Base-by-base conservation (phyloP, 2,329 filamentous ascomycete genomes). In the Dactylellina parvicollis region DNA sequence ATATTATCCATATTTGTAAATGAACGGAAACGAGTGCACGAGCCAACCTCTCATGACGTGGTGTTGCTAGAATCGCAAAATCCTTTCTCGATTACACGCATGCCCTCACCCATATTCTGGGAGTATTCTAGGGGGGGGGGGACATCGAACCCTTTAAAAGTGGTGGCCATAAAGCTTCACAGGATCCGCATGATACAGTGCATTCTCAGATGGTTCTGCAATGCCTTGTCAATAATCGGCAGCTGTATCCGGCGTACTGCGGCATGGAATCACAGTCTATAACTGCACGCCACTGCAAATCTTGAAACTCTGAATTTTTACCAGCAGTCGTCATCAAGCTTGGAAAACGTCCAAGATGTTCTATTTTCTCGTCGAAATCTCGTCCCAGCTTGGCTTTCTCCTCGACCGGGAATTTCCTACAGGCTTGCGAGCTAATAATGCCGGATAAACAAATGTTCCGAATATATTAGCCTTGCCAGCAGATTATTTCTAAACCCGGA, bases 361-460 rank as follows among this genome's bases (percentile, higher is more conserved):
- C 18, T 16, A 14, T 18, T 46, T 36, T 30, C 64, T 61, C 42
- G 32, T 49, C 40, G 9, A 57, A 4, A 28, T 57, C 62, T 67
- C 24, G 62, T 67, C 62, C 50, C 62, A 42, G 5, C 62, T 67
- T 59, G 34, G 49, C 22, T 28, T 26, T 24, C 34, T 20, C 26
- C 28, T 28, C 7, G 2, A 52, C 22, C 22, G 16, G 24, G 24
- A 50, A 50, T 4, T 52, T 18, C 22, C 16, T 2, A 12, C 52
- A 2, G 9, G 22, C 52, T 22, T 26, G 42, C 28, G n/a, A 20
- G 8, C 16, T 24, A 28, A 22, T 26, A 28, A 16, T 32, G 28
- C 64, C 64, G 64, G 64, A 69, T 69, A 69, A 69, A 54, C 36
- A 52, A 60, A 69, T 54, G 46, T 69, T 55, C 55, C 64, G 64